A percentile compares a stretch with the other conserved stretches of the same genome.
Evolutionary conservation across 2,329 filamentous ascomycete species (phyloP).

Genomic region (Alternaria postmessia): DNA sequence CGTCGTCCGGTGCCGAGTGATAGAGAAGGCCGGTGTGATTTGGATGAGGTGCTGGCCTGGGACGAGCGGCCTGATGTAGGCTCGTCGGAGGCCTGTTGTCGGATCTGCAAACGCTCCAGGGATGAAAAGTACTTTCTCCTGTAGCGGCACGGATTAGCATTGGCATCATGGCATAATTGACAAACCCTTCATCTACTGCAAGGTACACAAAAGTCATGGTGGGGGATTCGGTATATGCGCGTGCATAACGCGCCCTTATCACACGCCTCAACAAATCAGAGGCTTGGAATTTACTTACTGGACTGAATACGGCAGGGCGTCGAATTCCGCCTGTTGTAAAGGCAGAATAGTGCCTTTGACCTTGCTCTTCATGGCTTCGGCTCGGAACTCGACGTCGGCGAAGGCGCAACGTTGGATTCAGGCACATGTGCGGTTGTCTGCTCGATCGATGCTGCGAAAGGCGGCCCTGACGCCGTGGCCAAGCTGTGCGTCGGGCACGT

Average conservation of each 20-base stretch:
- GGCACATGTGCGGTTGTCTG: slow-evolving; percentile 17
- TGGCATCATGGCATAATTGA: slow-evolving; percentile 29
- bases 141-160: slow-evolving; percentile 35
- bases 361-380: slow-evolving; percentile 42
- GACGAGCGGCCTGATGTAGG: slow-evolving; percentile 36
- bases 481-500: slow-evolving; percentile 21
- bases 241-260: slow-evolving; percentile 31
- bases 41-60: slow-evolving; percentile 31
- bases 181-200: slow-evolving; percentile 27
- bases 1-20: slow-evolving; percentile 32
- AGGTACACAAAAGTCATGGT: slow-evolving; percentile 35
- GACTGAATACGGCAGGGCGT: slow-evolving; percentile 53
- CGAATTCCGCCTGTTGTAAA: slow-evolving; percentile 52
- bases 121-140: slow-evolving; percentile 75
- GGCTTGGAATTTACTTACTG: slow-evolving; percentile 48
- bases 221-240: slow-evolving; percentile 39
- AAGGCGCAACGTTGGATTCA: slow-evolving; percentile 16
- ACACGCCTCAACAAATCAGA: slow-evolving; percentile 28
- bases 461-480: slow-evolving; percentile 19
- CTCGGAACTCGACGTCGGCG: slow-evolving; percentile 16
- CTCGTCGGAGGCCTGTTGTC: slow-evolving; percentile 55
- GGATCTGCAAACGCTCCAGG: slow-evolving; percentile 73
- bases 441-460: slow-evolving; percentile 14
- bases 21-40: slow-evolving; percentile 29
- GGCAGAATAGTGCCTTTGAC: slow-evolving; percentile 30